Evolutionary conservation across 176 grass and related monocot genomes (phyloP), one percentile per base, ranked within the genome.

Genomic region (Musa acuminata): DNA sequence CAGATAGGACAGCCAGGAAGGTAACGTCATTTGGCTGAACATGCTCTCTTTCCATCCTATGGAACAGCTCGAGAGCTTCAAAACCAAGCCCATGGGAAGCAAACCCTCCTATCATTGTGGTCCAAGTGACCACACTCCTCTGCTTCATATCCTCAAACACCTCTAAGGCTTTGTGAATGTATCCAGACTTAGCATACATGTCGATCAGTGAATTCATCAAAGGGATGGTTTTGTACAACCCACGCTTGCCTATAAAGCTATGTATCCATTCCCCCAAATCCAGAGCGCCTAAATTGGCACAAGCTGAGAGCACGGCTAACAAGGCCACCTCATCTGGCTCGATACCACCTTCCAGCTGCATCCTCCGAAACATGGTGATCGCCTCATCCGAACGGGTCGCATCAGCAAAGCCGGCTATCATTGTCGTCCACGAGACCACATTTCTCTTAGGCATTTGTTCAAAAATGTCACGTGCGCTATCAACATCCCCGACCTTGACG

Each of bases 221-320:
- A 8, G 79, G 83, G 59, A 82, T 54, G 49, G 76, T 73, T 64
- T 52, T 76, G 20, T 43, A 65, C 57, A 96, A 80, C 1, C 66
- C 35, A 51, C 49, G 62, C 52, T 71, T 88, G 76, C 78, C 60
- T 0, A 96, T 78, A 16, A 67, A 88, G n/a, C 13, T 75, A 76
- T 84, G 83, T 62, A 96, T 87, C 92, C 91, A 96, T 22, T 88
- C 87, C 49, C 88, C 92, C 74, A 96, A 62, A 91, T 96, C 83
- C 8, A 96, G 75, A 1, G 85, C 83, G 0, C 88, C 83, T 50
- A 96, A 83, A 80, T 91, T 84, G 14, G 85, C 81, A 11, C 92
- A 96, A 8, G 86, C 86, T 0, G 88, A 86, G 71, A 96, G 74
- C 74, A 87, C 85, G 1, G 85, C 84, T 22, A 96, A 72, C 72